Conservation (phyloP, 2,329 filamentous ascomycete species). For the Saccharata proteae region DNA sequence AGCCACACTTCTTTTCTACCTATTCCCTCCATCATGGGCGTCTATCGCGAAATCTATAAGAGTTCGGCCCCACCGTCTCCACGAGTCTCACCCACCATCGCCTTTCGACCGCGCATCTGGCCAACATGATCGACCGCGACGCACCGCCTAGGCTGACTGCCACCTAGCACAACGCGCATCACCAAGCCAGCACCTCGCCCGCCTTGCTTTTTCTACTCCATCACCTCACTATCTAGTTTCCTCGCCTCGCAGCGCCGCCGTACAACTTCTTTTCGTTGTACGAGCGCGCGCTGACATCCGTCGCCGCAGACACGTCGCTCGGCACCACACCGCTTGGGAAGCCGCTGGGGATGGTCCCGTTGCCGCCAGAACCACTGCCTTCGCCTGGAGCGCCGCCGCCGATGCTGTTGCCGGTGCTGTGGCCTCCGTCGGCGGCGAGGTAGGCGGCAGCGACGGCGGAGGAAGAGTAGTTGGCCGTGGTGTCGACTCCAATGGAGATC, state of each 20-base stretch:
- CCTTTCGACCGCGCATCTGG: too few relatives aligned
- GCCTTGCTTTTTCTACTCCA: not conserved
- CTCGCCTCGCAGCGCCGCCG: constrained; percentile 3
- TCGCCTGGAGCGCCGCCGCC: constrained; percentile 2
- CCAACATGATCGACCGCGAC: too few relatives aligned
- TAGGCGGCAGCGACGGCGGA: constrained; percentile 7
- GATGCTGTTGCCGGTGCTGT: constrained; percentile 7
- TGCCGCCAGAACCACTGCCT: not conserved
- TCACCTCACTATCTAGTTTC: not conserved
- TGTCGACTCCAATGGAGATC: constrained; percentile 12
- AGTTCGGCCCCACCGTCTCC: too few relatives aligned
- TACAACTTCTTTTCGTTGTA: constrained; percentile 4
- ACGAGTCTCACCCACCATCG: too few relatives aligned
- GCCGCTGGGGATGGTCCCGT: constrained; percentile 1
- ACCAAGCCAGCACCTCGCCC: too few relatives aligned
- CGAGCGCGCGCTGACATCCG: constrained; percentile 5
- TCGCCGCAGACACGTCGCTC: constrained; percentile 1
- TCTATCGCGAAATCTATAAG: too few relatives aligned
- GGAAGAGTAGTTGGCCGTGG: constrained; percentile 2
- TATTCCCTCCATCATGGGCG: too few relatives aligned
- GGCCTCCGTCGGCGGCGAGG: constrained; percentile 6
- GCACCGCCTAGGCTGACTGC: too few relatives aligned
- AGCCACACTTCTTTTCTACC: too few relatives aligned
- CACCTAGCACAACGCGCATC: too few relatives aligned
- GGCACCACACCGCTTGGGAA: constrained; percentile 5